Conservation (phyloP, 2,329 filamentous ascomycete species). For the Colletotrichum horii region DNA sequence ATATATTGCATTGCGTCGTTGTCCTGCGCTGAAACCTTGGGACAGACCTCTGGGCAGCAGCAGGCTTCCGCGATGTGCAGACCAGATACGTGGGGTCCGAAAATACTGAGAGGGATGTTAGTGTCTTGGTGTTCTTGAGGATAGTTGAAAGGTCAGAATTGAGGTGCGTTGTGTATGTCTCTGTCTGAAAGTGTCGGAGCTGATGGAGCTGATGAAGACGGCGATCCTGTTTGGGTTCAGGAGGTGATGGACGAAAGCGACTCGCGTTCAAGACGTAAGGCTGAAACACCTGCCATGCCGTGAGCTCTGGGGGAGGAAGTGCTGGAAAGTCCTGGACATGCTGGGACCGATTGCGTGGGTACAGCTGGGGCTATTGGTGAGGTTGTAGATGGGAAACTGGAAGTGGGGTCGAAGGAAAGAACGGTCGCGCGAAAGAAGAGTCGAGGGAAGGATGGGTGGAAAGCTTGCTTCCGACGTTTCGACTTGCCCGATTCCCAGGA, state of each 20-base stretch:
- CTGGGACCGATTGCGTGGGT: not conserved
- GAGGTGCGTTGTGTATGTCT: not conserved
- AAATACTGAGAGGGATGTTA: not conserved
- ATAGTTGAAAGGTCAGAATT: not conserved
- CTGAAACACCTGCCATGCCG: not conserved
- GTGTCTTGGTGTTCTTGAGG: not conserved
- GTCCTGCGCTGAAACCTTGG: too few relatives aligned
- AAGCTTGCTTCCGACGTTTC: not conserved
- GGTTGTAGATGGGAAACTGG: too few relatives aligned
- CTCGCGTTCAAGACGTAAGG: not conserved
- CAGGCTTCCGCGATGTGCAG: not conserved
- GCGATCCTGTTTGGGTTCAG: not conserved
- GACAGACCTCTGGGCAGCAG: not conserved
- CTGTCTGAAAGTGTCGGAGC: not conserved
- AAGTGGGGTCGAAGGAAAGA: too few relatives aligned
- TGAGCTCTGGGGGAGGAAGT: not conserved
- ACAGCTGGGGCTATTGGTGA: not conserved
- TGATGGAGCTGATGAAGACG: not conserved
- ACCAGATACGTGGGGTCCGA: not conserved
- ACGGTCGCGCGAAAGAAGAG: too few relatives aligned
- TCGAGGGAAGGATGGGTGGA: not conserved
- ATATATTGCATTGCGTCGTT: too few relatives aligned
- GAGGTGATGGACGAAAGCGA: not conserved
- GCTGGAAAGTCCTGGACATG: not conserved
- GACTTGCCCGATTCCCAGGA: not conserved